Percentiles rank a stretch among this genome's conserved stretches.
These are phyloP conservation scores for Sorghum bicolor DNA, from an alignment of 176 grass and related monocot genomes.

Conservation along the genomic window Sorghum_bicolor_NCBIv3 NC_012872.2:58366501-58367000, in stretches of 20 bases:
- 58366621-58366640: constrained; percentile 12
- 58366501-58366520: neutral
- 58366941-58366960: constrained; percentile 34
- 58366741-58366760: neutral
- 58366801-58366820: constrained; percentile 34
- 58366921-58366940: constrained; percentile 24
- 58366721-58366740: neutral
- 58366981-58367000: constrained; percentile 4
- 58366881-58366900: constrained; percentile 39
- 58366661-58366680: constrained; percentile 22
- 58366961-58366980: constrained; percentile 3
- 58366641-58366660: constrained; percentile 25
- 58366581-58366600: constrained; percentile 36
- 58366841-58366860: neutral
- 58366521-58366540: neutral
- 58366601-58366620: constrained; percentile 21
- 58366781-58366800: constrained; percentile 40
- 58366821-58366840: constrained; percentile 17
- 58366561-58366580: too few relatives aligned
- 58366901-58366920: constrained; percentile 20
- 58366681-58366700: neutral
- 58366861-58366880: constrained; percentile 39
- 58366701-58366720: constrained; percentile 42
- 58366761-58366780: constrained; percentile 34
- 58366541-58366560: neutral